Base-by-base conservation (phyloP, 495 filamentous ascomycete genomes). In the Tetracladium marchalianum region DNA sequence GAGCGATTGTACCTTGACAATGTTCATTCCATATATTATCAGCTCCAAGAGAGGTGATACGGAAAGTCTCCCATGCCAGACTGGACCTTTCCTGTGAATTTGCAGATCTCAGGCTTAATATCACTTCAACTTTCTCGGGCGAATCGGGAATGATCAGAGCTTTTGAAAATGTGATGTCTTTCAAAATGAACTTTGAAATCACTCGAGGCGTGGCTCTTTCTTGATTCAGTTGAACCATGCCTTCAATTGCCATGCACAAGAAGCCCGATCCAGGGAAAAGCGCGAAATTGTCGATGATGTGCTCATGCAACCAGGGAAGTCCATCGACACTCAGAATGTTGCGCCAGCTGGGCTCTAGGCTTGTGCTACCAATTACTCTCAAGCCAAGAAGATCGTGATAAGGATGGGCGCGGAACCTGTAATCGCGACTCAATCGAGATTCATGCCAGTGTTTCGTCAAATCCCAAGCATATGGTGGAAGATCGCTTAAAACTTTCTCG, bases 341-440 rank as follows among this genome's bases (percentile, higher is more conserved):
- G 40, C 69, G 61, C 71, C 35, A 70, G 13, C 59, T 47, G 0
- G 67, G 71, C 11, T 65, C 62, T 4, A 66, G 44, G 3, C 68
- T 62, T 46, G 69, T 75, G 31, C 58, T 72, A 39, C 71, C 73
- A 31, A 64, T 53, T 11, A 65, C 62, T 9, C 66, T 57, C 7
- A 65, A 57, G 0, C 65, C 66, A 0, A 70, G 53, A 1, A 70
- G 59, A 4, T 66, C 59, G 52, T 67, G 66, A 17, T 44, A 48
- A 11, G 48, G 44, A 22, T 57, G 47, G 11, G 46, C 42, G 0
- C 63, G 54, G 32, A 54, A 47, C n/a, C 65, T 35, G 56, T 62
- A 62, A 8, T 59, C 49, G n/a, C 51, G 44, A 8, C 35, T 56
- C 0, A 62, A 5, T 0, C 59, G 51, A 17, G 50, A 55, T 47